Base-by-base conservation (phyloP, 805 yeast species). In the Teunomyces panamensis region DNA sequence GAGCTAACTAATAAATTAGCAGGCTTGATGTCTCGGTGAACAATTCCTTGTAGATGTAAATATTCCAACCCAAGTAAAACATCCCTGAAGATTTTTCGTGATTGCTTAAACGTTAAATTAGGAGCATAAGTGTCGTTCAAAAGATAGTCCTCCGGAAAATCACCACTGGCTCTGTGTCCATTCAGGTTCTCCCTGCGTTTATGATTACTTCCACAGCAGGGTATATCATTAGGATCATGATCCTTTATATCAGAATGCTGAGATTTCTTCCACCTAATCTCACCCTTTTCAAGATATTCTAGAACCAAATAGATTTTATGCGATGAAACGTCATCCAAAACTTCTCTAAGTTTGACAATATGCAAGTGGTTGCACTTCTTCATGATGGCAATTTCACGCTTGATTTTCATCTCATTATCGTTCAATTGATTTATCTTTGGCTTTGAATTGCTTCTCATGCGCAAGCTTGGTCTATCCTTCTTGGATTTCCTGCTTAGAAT, bases 11-110 rank as follows among this genome's bases (percentile, higher is more conserved):
- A 74, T 49, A 92, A 65, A 62, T 92, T 92, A 2, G 98, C 96
- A 1, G 99, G 98, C 63, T 92, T 92, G 49, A 92, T 91, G 66
- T 92, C 99, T 53, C 99, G 79, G 68, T 92, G 99, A 13, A 92
- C 87, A 39, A 91, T 88, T 2, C 96, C 96, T 63, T 88, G 95
- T 56, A 81, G 73, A 68, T 94, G 98, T 55, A 92, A 68, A 64
- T 91, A 94, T 65, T 92, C 98, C 32, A 94, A 71, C 0, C 98
- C 99, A 30, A 85, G 68, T 1, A 90, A 77, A 11, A 91, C 94
- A 55, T 92, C 96, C 53, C 96, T 75, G 52, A 90, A 83, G 6
- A 87, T 83, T 49, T 77, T 76, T 51, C 91, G 79, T 0, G 90
- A 79, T 63, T 87, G 81, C 43, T 76, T 76, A 44, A 87, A 78